Base-by-base conservation (phyloP, 345 rosid genomes). In the Euphorbia tirucalli region DNA sequence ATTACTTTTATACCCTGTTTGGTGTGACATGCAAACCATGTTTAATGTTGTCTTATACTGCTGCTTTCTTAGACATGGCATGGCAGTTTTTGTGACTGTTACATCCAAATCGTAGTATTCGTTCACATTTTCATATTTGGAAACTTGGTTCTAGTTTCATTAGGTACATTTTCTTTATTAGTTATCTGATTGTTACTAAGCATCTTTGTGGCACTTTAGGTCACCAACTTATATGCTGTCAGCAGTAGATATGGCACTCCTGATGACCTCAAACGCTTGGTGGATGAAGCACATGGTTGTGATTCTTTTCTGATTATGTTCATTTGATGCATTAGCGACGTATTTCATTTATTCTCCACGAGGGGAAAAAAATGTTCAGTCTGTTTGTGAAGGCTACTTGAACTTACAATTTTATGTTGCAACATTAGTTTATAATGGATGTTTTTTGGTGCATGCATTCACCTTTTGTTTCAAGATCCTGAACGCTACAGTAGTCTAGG, bases 201-300 rank as follows among this genome's bases (percentile, higher is more conserved):
- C 69, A 71, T 71, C 65, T 77, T n/a, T 66, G 18, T 69, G 72
- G 70, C 71, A 59, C 71, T 72, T 75, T 88, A 91, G 98, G 96
- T 94, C 79, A 92, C 97, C 58, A 94, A 94, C 68, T 83, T 89
- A 70, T 94, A 66, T 78, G 97, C 98, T 59, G 97, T 82, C 66
- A 90, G 97, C 85, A 92, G 95, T 85, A 85, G 98, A 70, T 94
- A 71, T 84, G 98, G 98, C 73, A 94, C 89, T 24, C 98, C 98
- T 50, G 97, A 94, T 81, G 97, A 94, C 78, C 92, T 94, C 87
- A 94, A 94, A 81, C 84, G 75, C 69, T 87, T 94, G 85, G 87
- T 92, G 72, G 98, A 94, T 75, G 97, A 89, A 83, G 98, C 98
- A 55, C 98, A 94, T 63, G 97, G 98, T 94, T 76, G 73, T 39